phyloP scores from a whole-genome alignment of 768 basidiomycete species.

The Boletus vermiculosoides region DNA sequence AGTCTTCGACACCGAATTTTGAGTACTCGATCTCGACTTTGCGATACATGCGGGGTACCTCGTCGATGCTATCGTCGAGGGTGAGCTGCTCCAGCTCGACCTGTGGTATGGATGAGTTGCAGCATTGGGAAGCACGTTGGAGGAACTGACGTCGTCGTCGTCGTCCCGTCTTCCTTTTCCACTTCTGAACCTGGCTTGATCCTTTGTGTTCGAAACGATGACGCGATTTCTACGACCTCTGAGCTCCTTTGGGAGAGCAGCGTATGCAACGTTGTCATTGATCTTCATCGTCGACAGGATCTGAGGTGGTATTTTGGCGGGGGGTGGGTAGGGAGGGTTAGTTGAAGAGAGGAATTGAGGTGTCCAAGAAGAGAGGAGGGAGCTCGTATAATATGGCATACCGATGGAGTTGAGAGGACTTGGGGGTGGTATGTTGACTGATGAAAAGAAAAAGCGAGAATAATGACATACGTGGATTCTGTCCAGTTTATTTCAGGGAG shows the following conservation, averaged over 20 bases:
- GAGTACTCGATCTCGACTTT: constrained; percentile 98
- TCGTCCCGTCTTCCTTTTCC: constrained; percentile 58
- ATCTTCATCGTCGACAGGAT: constrained; percentile 76
- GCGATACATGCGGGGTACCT: constrained; percentile 79
- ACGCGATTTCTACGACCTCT: constrained; percentile 82
- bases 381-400: constrained; percentile 75
- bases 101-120: constrained; percentile 31
- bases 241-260: constrained; percentile 81
- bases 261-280: constrained; percentile 90
- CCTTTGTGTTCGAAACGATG: constrained; percentile 43
- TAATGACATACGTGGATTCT: constrained; percentile 63
- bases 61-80: constrained; percentile 51
- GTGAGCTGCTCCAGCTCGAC: constrained; percentile 52
- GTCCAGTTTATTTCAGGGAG: constrained; percentile 78
- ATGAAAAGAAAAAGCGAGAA: background rate
- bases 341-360: constrained; percentile 54
- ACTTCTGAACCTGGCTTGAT: constrained; percentile 81
- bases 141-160: constrained; percentile 29
- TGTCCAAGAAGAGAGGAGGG: constrained; percentile 67
- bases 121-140: background rate
- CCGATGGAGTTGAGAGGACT: constrained; percentile 90
- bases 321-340: constrained; percentile 56
- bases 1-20: constrained; percentile 98
- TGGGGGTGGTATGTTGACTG: background rate
- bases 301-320: constrained; percentile 75